Evolutionary conservation across 2,329 filamentous ascomycete species (phyloP).

Genomic region (Scortechinia acanthostroma): DNA sequence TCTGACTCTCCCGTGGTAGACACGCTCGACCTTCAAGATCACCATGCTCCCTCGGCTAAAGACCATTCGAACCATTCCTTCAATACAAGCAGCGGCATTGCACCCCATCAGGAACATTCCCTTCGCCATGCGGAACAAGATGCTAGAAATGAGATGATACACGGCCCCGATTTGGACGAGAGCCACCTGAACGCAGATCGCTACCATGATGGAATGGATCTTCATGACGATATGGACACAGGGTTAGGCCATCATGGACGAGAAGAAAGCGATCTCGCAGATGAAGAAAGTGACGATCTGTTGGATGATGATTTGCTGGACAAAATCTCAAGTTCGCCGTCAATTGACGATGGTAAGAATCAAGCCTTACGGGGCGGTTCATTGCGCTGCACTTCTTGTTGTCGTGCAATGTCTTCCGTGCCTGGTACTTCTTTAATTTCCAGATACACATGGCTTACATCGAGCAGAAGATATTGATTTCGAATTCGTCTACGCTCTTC

Average conservation of each 20-base stretch:
- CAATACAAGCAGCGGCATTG: conserved; percentile 37
- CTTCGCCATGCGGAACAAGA: conserved; percentile 1
- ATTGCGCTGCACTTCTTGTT: too few relatives aligned
- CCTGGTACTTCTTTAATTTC: conserved; percentile 35
- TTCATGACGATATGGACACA: background rate
- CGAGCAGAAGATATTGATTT: conserved; percentile 73
- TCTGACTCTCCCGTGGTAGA: conserved; percentile 32
- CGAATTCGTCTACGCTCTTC: conserved; percentile 71
- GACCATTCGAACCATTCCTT: conserved; percentile 49
- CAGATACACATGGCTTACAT: conserved; percentile 47
- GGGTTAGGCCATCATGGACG: conserved; percentile 15
- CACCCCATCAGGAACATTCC: conserved; percentile 59
- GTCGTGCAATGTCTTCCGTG: conserved; percentile 14
- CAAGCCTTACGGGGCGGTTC: conserved; percentile 13
- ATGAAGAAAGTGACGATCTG: conserved; percentile 51
- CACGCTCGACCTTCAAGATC: conserved; percentile 68
- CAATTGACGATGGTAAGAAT: conserved; percentile 73
- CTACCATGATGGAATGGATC: background rate
- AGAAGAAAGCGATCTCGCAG: conserved; percentile 35
- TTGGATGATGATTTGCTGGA: conserved; percentile 68
- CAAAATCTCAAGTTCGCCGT: conserved; percentile 71
- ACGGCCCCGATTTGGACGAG: background rate
- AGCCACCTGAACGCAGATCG: background rate
- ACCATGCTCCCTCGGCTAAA: conserved; percentile 56
- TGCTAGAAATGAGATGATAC: background rate